Base-by-base conservation (phyloP, 495 filamentous ascomycete genomes). In the Delitschia confertaspora region DNA sequence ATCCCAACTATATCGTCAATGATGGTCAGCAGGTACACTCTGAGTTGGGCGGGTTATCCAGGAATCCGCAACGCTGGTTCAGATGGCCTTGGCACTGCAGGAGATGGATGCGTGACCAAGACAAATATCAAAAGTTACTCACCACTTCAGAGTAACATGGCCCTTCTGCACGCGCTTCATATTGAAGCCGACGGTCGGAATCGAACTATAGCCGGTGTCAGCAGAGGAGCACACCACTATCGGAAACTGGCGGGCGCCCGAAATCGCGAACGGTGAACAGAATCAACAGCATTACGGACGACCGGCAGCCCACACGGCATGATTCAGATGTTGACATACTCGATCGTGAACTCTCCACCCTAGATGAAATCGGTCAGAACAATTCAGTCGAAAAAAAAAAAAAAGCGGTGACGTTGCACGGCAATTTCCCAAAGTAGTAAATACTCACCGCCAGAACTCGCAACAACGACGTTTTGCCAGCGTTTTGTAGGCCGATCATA, bases 401-500 rank as follows among this genome's bases (percentile, higher is more conserved):
- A 40, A 18, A 8, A 38, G 21, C 34, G 54, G 25, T 30, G 32
- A 40, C 29, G 41, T 41, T 33, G 51, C 43, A 57, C 51, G 39
- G 25, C 13, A 38, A 49, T 52, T 22, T 40, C 38, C 33, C 33
- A 21, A 55, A 52, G 14, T 24, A 48, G 41, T 24, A 37, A 44
- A 46, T 52, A 70, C 83, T 70, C 78, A 98, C 91, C 68, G 91
- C 88, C 47, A 98, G 69, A 45, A 98, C 91, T 40, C 89, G 76
- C 62, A 96, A 72, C 60, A 98, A 65, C 24, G 89, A 95, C 34
- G 91, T 96, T 68, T 98, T 98, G 48, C 91, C 91, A 38, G 91
- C 91, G 69, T 98, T 98, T 63, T 98, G 91, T 62, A 98, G 69
- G 18, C 91, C 91, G 69, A 98, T 93, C 86, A 98, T 94, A 49